These are phyloP conservation scores for Schizonepeta tenuifolia DNA, from an alignment of 257 asterid genomes.

Conservation along the genomic window DNA sequence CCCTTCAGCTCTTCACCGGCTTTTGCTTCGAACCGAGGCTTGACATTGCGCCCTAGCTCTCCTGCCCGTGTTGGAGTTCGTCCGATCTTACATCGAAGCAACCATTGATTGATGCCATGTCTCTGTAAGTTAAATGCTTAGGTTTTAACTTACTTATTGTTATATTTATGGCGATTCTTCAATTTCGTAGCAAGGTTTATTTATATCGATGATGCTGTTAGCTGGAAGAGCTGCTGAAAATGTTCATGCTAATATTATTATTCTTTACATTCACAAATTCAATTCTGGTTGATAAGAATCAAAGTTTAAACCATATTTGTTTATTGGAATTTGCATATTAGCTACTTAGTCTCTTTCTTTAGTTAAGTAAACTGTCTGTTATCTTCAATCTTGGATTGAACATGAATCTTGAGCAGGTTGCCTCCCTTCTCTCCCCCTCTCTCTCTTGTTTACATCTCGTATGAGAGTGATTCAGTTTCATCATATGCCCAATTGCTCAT, in stretches of 20 bases:
- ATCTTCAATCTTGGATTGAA: not conserved
- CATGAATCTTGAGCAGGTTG: not conserved
- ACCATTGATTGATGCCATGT: conserved; percentile 12
- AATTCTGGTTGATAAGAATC: conserved; percentile 25
- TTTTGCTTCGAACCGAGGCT: conserved; percentile 94
- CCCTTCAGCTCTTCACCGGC: conserved; percentile 93
- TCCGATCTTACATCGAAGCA: not conserved
- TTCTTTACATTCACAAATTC: conserved; percentile 40
- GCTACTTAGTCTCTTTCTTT: not conserved
- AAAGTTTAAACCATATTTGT: not conserved
- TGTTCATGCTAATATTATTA: conserved; percentile 33
- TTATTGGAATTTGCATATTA: conserved; percentile 3
- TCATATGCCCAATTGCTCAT: too few species aligned
- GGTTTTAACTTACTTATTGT: conserved; percentile 26
- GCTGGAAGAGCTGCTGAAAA: conserved; percentile 38
- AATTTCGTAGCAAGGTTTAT: conserved; percentile 39
- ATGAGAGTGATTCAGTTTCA: not conserved
- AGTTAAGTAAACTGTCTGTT: not conserved
- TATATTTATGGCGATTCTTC: conserved; percentile 28
- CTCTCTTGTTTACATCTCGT: not conserved
- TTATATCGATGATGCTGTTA: conserved; percentile 34
- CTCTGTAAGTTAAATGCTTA: conserved; percentile 1
- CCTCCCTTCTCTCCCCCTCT: not conserved
- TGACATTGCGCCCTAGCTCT: conserved; percentile 63
- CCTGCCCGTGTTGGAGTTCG: too few species aligned